These are phyloP conservation scores for Dictyophora rubrovolvata DNA, from an alignment of 768 basidiomycete genomes.

Conservation along the genomic window DNA sequence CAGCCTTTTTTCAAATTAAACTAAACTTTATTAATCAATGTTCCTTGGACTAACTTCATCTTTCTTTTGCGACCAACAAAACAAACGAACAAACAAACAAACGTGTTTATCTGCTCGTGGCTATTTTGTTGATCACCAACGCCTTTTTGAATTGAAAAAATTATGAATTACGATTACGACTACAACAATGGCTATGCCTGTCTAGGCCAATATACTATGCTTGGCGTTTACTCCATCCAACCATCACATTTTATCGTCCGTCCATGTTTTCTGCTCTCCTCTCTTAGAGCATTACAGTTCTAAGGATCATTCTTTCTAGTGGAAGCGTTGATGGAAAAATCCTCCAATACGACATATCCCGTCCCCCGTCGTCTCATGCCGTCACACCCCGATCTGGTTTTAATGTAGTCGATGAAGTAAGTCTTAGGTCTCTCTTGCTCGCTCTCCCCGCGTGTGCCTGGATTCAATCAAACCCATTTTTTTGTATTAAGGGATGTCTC, in stretches of 20 bases:
- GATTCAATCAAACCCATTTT: background rate
- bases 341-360: constrained; percentile 43
- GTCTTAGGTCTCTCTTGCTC: background rate
- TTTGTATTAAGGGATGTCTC: constrained; percentile 45
- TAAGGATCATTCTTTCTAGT: constrained; percentile 21
- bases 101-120: background rate
- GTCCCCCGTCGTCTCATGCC: constrained; percentile 15
- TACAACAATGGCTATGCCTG: no score
- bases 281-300: constrained; percentile 1
- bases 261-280: constrained; percentile 10
- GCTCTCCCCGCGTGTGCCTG: constrained; percentile 15
- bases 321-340: constrained; percentile 45
- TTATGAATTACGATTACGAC: background rate
- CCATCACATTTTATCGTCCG: constrained; percentile 56
- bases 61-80: background rate
- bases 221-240: constrained; percentile 62
- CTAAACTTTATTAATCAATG: constrained; percentile 18
- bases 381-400: constrained; percentile 24
- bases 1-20: background rate
- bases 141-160: background rate
- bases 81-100: background rate
- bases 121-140: no score
- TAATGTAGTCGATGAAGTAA: constrained; percentile 15
- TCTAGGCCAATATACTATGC: constrained; percentile 59
- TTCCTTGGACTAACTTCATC: constrained; percentile 13